These are phyloP conservation scores for Metarhizium robertsii DNA, from an alignment of 2,329 filamentous ascomycete species.

Conservation along the genomic window DNA sequence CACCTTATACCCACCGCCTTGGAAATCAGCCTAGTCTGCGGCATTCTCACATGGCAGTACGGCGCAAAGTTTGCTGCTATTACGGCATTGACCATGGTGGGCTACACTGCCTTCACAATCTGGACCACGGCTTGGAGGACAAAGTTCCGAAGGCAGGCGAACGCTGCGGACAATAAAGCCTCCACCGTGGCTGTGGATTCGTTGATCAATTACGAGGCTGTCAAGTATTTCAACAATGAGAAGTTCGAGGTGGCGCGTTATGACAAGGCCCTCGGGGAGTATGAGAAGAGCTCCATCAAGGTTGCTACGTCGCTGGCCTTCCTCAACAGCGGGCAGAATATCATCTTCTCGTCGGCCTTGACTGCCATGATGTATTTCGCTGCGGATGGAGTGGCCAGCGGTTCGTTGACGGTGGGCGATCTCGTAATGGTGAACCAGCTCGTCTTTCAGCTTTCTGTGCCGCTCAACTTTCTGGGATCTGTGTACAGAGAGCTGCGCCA, in stretches of 20 bases:
- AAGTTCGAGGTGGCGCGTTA: slow-evolving; percentile 88
- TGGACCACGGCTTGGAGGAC: slow-evolving; percentile 95
- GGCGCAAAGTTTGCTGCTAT: slow-evolving; percentile 86
- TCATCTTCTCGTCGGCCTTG: slow-evolving; percentile 91
- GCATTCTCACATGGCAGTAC: slow-evolving; percentile 94
- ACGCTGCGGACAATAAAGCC: slow-evolving; percentile 90
- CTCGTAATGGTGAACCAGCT: slow-evolving; percentile 98
- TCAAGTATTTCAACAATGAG: slow-evolving; percentile 99
- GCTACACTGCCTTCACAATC: slow-evolving; percentile 95
- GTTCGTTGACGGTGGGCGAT: slow-evolving; percentile 81
- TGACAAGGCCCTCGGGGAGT: slow-evolving; percentile 74
- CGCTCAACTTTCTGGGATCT: slow-evolving; percentile 94
- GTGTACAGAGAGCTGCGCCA: slow-evolving; percentile 94
- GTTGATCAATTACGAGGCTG: slow-evolving; percentile 96
- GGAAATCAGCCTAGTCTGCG: slow-evolving; percentile 92
- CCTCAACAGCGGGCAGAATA: slow-evolving; percentile 89
- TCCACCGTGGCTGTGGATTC: slow-evolving; percentile 95
- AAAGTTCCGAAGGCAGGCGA: slow-evolving; percentile 89
- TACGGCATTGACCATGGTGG: slow-evolving; percentile 82
- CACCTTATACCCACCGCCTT: slow-evolving; percentile 89
- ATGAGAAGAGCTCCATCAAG: slow-evolving; percentile 93
- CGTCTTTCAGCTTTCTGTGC: slow-evolving; percentile 94
- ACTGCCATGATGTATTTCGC: slow-evolving; percentile 98
- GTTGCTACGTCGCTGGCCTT: slow-evolving; percentile 88
- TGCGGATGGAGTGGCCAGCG: slow-evolving; percentile 75